These are phyloP conservation scores for Irpex rosettiformis DNA, from an alignment of 1,284 basidiomycete genomes.

Conservation along the genomic window DNA sequence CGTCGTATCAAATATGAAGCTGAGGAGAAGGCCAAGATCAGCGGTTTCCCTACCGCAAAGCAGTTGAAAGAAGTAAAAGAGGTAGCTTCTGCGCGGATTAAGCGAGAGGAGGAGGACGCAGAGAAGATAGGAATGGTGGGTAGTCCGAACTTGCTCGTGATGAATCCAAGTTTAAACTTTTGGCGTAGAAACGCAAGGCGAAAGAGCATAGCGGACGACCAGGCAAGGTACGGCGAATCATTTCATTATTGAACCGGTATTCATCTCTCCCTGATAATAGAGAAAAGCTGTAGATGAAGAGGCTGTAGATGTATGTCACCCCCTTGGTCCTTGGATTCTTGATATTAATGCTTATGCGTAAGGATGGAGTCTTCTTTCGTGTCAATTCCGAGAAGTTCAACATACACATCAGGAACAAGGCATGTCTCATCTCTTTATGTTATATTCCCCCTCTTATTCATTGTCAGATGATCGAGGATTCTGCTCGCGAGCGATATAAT, in stretches of 20 bases:
- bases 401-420: slow-evolving; percentile 85
- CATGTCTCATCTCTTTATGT: slow-evolving; percentile 29
- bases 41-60: slow-evolving; percentile 72
- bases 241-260: background rate
- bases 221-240: slow-evolving; percentile 40
- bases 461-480: slow-evolving; percentile 67
- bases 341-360: slow-evolving; percentile 3
- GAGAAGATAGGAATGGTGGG: slow-evolving; percentile 71
- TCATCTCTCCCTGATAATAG: slow-evolving; percentile 31
- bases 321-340: background rate
- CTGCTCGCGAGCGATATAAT: slow-evolving; percentile 79
- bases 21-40: slow-evolving; percentile 69
- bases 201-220: slow-evolving; percentile 45
- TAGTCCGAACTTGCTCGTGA: slow-evolving; percentile 3
- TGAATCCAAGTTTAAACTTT: slow-evolving; percentile 10
- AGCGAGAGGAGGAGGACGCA: slow-evolving; percentile 67
- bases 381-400: slow-evolving; percentile 90
- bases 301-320: slow-evolving; percentile 58
- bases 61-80: slow-evolving; percentile 69
- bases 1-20: slow-evolving; percentile 71
- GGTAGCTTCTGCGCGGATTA: slow-evolving; percentile 55
- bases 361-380: slow-evolving; percentile 77
- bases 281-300: slow-evolving; percentile 57
- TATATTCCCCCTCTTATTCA: background rate
- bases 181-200: slow-evolving; percentile 55